Conservation (phyloP, 352 stramenopile species). For the Pythium aphanidermatum region DNA sequence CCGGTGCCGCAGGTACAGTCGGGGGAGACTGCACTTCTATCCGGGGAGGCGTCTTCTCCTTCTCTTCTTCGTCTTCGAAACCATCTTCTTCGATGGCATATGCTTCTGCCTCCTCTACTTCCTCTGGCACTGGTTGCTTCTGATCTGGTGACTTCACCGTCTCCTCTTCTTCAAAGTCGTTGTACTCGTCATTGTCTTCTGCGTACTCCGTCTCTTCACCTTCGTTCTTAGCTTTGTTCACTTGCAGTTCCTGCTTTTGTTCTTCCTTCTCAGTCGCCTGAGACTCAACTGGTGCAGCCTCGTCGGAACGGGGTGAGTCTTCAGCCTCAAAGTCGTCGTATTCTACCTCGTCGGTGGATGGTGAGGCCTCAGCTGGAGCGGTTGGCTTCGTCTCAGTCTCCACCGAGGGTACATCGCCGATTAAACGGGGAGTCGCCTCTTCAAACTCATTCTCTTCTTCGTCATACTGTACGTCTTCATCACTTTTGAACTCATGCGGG, state of each 20-base stretch:
- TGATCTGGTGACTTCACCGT: neutral
- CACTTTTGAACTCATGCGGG: neutral
- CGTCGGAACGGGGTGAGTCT: neutral
- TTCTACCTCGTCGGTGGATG: constrained; percentile 4
- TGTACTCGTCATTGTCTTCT: constrained; percentile 35
- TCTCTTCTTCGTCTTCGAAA: constrained; percentile 36
- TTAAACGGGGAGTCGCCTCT: too few relatives aligned
- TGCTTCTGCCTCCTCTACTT: constrained; percentile 26
- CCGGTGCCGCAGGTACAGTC: neutral
- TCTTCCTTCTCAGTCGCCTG: neutral
- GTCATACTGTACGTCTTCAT: constrained; percentile 10
- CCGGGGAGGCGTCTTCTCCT: constrained; percentile 10
- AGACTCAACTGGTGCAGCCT: neutral
- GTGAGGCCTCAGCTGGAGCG: neutral
- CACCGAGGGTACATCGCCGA: too few relatives aligned
- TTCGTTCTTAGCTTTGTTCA: constrained; percentile 4
- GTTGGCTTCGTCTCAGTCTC: constrained; percentile 20
- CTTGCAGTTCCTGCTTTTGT: neutral
- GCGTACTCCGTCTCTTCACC: constrained; percentile 1
- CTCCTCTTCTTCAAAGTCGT: constrained; percentile 35
- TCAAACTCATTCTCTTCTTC: constrained; percentile 5
- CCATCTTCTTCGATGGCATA: constrained; percentile 36
- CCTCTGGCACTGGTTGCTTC: neutral
- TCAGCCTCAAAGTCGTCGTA: constrained; percentile 16
- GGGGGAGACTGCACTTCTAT: constrained; percentile 3